Percentiles rank a stretch among this genome's conserved stretches.
phyloP scores from a whole-genome alignment of 148 eudicot genomes.

The Rhododendron ovatum region DNA sequence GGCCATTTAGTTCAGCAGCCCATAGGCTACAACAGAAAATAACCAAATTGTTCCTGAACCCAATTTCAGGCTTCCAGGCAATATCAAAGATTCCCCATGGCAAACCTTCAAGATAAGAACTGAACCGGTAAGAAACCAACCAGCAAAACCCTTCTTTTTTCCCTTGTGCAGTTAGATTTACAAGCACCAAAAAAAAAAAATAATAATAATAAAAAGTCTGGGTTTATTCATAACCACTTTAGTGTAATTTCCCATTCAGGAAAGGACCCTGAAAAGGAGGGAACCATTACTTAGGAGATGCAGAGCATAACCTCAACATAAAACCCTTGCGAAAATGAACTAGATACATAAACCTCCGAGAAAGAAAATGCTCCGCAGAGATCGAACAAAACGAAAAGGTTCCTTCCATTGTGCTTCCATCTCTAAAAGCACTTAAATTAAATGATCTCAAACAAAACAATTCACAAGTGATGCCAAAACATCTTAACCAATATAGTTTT shows the following conservation, averaged over 20 bases:
- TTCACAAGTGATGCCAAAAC: background rate
- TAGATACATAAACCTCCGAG: background rate
- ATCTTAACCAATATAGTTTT: background rate
- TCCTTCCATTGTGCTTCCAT: background rate
- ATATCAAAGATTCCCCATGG: background rate
- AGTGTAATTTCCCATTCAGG: too few relatives aligned
- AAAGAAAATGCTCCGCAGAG: background rate
- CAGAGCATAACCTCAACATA: background rate
- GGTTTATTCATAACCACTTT: background rate
- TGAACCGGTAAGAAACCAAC: background rate
- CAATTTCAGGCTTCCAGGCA: background rate
- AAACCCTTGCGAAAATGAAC: background rate
- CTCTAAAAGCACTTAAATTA: background rate
- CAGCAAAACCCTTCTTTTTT: background rate
- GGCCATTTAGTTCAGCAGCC: too few relatives aligned
- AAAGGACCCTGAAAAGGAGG: too few relatives aligned
- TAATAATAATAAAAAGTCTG: too few relatives aligned
- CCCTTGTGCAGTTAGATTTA: background rate
- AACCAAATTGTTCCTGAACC: too few relatives aligned
- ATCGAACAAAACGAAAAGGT: background rate
- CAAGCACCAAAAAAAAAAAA: background rate
- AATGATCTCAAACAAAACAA: background rate
- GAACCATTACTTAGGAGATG: background rate
- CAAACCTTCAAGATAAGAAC: background rate
- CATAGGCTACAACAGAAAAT: too few relatives aligned